Evolutionary conservation across 768 basidiomycete species (phyloP).

Genomic region (Suillus weaverae): DNA sequence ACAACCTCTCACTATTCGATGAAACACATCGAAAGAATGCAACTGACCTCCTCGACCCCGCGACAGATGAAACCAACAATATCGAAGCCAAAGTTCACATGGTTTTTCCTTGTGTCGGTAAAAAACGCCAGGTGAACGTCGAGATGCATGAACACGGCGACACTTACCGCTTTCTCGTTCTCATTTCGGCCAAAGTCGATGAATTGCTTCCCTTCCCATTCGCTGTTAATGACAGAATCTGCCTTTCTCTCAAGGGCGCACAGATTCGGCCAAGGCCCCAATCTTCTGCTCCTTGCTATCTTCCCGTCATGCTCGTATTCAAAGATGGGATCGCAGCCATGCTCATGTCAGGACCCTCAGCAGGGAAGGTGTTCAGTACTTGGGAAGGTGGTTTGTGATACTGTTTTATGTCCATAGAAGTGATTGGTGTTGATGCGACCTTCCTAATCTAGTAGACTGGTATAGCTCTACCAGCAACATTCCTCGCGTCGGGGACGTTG

Average conservation of each 20-base stretch:
- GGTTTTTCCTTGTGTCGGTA: constrained; percentile 40
- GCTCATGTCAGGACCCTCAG: constrained; percentile 31
- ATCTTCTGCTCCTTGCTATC: constrained; percentile 28
- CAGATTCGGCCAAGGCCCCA: constrained; percentile 30
- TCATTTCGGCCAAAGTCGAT: constrained; percentile 34
- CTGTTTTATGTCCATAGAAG: background rate
- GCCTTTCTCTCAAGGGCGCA: constrained; percentile 49
- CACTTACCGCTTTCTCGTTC: constrained; percentile 38
- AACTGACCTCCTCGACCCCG: constrained; percentile 33
- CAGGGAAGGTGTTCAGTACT: constrained; percentile 38
- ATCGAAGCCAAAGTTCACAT: constrained; percentile 45
- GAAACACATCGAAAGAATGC: constrained; percentile 28
- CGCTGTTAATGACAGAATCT: constrained; percentile 41
- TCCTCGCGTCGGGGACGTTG: constrained; percentile 16
- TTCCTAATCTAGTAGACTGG: constrained; percentile 25
- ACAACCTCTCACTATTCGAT: constrained; percentile 19
- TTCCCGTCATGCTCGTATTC: constrained; percentile 46
- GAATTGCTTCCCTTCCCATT: constrained; percentile 40
- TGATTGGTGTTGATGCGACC: background rate
- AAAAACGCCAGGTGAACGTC: constrained; percentile 33
- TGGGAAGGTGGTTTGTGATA: constrained; percentile 37
- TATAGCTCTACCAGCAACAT: constrained; percentile 15
- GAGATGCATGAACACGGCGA: constrained; percentile 18
- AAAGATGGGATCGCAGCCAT: constrained; percentile 43
- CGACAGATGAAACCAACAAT: constrained; percentile 37